These are phyloP conservation scores for Fraxinus cuspidata DNA, from an alignment of 257 asterid genomes.

Conservation along the genomic window DNA sequence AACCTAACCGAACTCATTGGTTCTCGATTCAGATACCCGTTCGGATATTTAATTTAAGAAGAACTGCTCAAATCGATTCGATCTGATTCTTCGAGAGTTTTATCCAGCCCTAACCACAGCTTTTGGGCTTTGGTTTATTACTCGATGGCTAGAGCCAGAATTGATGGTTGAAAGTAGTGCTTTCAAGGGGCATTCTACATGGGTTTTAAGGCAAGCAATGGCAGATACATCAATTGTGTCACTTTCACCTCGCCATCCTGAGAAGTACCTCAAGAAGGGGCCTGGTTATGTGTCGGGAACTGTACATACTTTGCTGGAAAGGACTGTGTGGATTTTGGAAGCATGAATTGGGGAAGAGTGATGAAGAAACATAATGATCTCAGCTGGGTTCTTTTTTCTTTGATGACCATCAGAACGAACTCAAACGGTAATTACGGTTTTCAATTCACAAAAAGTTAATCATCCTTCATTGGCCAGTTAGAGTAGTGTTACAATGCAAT, in stretches of 20 bases:
- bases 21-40: no score
- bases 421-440: conserved; percentile 61
- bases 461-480: neutral
- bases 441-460: neutral
- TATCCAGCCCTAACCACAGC: no score
- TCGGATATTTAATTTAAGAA: no score
- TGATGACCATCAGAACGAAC: conserved; percentile 97
- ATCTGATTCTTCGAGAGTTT: no score
- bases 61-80: no score
- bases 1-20: no score
- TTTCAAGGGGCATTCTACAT: conserved; percentile 96
- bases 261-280: conserved; percentile 89
- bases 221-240: conserved; percentile 77
- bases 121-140: conserved; percentile 98
- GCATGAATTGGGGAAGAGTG: conserved; percentile 82
- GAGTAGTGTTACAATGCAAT: neutral
- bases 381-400: conserved; percentile 79
- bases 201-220: conserved; percentile 97
- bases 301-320: conserved; percentile 94
- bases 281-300: conserved; percentile 96
- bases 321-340: conserved; percentile 93
- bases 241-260: conserved; percentile 95
- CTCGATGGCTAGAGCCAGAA: conserved; percentile 81
- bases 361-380: conserved; percentile 73
- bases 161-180: conserved; percentile 98